These are phyloP conservation scores for Colletotrichum trifolii DNA, from an alignment of 2,329 filamentous ascomycete genomes.

Conservation along the genomic window DNA sequence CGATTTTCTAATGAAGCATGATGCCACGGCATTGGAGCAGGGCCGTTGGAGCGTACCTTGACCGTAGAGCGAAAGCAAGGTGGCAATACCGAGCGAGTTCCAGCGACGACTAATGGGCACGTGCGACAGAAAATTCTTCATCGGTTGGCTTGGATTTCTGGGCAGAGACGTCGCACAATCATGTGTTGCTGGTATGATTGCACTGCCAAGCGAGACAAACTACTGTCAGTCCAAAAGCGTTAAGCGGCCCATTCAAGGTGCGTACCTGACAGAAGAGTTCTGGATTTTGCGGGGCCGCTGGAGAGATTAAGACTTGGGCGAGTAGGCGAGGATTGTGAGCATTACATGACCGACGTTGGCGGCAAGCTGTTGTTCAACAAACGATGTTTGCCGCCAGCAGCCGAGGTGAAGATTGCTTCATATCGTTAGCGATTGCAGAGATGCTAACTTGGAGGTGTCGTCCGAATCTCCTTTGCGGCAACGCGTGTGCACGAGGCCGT, in stretches of 20 bases:
- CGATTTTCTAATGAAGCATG: background rate
- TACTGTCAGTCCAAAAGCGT: background rate
- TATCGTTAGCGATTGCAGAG: too few relatives aligned
- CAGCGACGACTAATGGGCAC: too few relatives aligned
- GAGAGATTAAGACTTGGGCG: background rate
- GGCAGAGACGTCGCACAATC: background rate
- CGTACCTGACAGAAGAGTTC: background rate
- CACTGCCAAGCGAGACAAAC: too few relatives aligned
- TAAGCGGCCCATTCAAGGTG: slow-evolving; percentile 28
- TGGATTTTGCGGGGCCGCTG: slow-evolving; percentile 6
- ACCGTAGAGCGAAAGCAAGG: background rate
- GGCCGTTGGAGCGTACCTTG: slow-evolving; percentile 16
- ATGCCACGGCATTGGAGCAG: slow-evolving; percentile 22
- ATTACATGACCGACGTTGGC: too few relatives aligned
- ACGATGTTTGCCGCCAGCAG: too few relatives aligned
- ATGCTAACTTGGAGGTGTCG: background rate
- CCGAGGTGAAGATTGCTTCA: too few relatives aligned
- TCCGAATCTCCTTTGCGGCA: background rate
- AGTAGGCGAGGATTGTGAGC: background rate
- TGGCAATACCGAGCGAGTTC: background rate
- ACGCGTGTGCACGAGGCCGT: too few relatives aligned
- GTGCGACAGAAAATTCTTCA: background rate
- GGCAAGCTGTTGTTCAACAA: too few relatives aligned
- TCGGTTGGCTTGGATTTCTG: background rate
- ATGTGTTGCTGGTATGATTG: background rate